Base-by-base conservation (phyloP, 768 basidiomycete genomes). In the Leccinum rimulosum region DNA sequence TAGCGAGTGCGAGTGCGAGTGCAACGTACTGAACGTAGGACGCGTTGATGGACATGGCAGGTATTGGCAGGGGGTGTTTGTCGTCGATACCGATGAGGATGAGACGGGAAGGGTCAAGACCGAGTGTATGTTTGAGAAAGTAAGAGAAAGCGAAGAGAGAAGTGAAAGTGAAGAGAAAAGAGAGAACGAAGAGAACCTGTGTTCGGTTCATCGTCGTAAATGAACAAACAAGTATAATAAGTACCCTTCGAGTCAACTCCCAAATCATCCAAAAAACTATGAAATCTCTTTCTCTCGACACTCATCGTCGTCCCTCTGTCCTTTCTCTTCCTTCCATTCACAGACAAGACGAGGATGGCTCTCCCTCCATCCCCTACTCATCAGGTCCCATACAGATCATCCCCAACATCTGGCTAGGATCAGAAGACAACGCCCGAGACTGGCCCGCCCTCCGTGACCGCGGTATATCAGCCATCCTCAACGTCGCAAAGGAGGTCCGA, bases 401-500 rank as follows among this genome's bases (percentile, higher is more conserved):
- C 50, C 93, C 93, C 3, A 85, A 87, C 52, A 79, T 96, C 58
- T 96, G 88, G 87, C 84, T 96, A 10, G 95, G 94, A 62, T 91
- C 91, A 57, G 93, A 95, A 73, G 93, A 94, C 74, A 95, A 95
- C 65, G 93, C 90, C 48, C 84, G 86, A 58, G 89, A 95, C 73
- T 91, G 89, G 86, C 77, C 77, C 45, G 78, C 79, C 28, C 84
- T 95, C 58, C 68, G 84, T 25, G 82, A 88, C 54, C 82, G 86
- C 35, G 84, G 87, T 40, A 93, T 95, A 68, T 84, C 81, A 61
- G 84, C 89, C 49, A 83, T 96, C 22, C 82, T 96, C 73, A 95
- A 96, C 71, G 95, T 96, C 35, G 94, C 94, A 50, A 94, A 95
- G 76, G 94, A 97, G 73, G 91, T 97, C 62, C 71, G 79, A 48